Percentiles rank a stretch among this genome's conserved stretches.
These are phyloP conservation scores for Allium fistulosum DNA, from an alignment of 106 monocot species.

Conservation along the genomic window DNA sequence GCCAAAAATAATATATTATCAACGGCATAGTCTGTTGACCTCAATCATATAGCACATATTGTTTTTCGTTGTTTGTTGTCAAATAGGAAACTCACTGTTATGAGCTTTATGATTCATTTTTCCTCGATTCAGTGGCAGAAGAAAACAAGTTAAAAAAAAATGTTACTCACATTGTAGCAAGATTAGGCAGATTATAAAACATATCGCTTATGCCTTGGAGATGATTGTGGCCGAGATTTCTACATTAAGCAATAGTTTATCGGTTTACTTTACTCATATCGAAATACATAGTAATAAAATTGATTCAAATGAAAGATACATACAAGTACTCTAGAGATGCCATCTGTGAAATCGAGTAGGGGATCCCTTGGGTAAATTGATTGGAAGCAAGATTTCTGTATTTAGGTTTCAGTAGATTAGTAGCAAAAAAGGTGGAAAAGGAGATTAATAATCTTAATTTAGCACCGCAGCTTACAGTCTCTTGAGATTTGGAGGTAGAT, in stretches of 20 bases:
- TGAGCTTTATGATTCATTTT: too few species aligned
- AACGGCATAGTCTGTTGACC: too few species aligned
- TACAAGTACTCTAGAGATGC: constrained; percentile 43
- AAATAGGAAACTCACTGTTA: too few species aligned
- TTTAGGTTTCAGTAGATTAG: not conserved
- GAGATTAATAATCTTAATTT: not conserved
- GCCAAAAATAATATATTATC: too few species aligned
- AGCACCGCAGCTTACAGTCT: constrained; percentile 36
- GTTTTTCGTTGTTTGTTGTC: too few species aligned
- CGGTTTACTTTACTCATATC: constrained; percentile 8
- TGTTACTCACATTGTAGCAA: constrained; percentile 19
- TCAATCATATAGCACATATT: too few species aligned
- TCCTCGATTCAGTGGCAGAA: too few species aligned
- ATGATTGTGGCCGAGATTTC: constrained; percentile 25
- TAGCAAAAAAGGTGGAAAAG: too few species aligned
- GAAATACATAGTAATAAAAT: not conserved
- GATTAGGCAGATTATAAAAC: constrained; percentile 12
- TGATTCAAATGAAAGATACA: constrained; percentile 1
- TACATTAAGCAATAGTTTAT: constrained; percentile 11
- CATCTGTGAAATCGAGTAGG: constrained; percentile 55
- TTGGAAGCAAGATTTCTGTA: constrained; percentile 58
- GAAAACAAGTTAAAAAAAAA: too few species aligned
- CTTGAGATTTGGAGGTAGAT: constrained; percentile 56
- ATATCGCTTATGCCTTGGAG: constrained; percentile 15
- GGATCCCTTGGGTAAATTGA: constrained; percentile 37